phyloP scores from a whole-genome alignment of 2,329 filamentous ascomycete species.

The Trichoderma sp. region DNA sequence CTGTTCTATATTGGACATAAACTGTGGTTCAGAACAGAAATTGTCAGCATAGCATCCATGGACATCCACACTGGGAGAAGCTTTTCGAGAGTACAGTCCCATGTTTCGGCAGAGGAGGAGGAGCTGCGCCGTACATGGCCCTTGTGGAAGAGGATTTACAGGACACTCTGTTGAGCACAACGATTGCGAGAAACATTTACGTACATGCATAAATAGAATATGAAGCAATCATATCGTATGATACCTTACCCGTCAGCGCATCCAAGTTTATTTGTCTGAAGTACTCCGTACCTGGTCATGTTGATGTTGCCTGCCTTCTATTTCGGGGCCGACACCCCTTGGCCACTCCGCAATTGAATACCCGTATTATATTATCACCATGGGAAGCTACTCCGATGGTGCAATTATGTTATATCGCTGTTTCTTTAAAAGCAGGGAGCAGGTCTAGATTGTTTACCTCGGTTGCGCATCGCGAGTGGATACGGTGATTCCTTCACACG shows the following conservation, averaged over 20 bases:
- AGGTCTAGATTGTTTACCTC: not conserved
- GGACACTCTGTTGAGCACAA: not conserved
- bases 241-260: not conserved
- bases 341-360: not conserved
- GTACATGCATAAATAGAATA: not conserved
- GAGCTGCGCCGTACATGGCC: not conserved
- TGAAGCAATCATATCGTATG: not conserved
- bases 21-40: not conserved
- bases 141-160: conserved; percentile 10
- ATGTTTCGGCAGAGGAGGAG: not conserved
- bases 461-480: not conserved
- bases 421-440: not conserved
- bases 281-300: not conserved
- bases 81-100: not conserved
- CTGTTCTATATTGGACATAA: conserved; percentile 4
- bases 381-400: not conserved
- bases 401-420: no score
- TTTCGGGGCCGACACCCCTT: not conserved
- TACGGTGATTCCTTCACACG: not conserved
- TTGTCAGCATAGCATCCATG: not conserved
- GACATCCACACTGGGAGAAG: not conserved
- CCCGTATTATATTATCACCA: not conserved
- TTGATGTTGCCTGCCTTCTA: not conserved
- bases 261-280: not conserved
- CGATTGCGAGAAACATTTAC: not conserved